Evolutionary conservation across 768 basidiomycete genomes (phyloP), one percentile per base, ranked within the genome.

Genomic region (Termitomyces titanicus): DNA sequence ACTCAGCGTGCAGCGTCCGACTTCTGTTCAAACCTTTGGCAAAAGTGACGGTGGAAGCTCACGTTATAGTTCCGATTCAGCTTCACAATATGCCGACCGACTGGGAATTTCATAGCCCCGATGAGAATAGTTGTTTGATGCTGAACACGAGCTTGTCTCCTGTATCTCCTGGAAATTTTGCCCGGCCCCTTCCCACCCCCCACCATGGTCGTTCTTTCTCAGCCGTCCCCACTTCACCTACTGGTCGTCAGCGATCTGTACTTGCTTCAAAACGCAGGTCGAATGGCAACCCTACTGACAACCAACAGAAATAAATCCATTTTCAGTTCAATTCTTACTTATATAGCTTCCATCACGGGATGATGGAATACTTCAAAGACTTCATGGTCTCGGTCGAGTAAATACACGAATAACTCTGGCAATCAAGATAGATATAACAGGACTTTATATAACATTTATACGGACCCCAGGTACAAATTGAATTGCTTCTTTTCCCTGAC

Each of bases 201-300:
- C 58, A 47, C 37, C 58, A 61, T 47, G 59, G 53, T 18, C 58
- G 51, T n/a, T 61, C 60, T 7, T 51, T 59, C 50, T 63, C 62
- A 3, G 55, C 52, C 17, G 47, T 44, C n/a, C 35, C 58, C 8
- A 27, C 49, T 17, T 35, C 42, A 22, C 53, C 54, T 4, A 31
- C 29, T 8, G 52, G 47, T 11, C 58, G 44, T 35, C 60, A 64
- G 31, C 45, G 55, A 44, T 15, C 51, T 25, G 45, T 61, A 20
- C 53, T 59, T n/a, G 27, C 33, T 15, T 51, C 51, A n/a, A 47
- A 52, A 37, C 42, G 33, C 42, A 47, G 46, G 8, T 59, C 43
- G 15, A 45, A 51, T 42, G 50, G 49, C 10, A 54, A 46, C 6
- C 11, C 49, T 24, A 54, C 39, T 27, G 37, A 39, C 25, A 52